Percentiles rank a stretch among this genome's conserved stretches.
phyloP scores from a whole-genome alignment of 208 protist genomes.

The Wallacemonas collosoma region DNA sequence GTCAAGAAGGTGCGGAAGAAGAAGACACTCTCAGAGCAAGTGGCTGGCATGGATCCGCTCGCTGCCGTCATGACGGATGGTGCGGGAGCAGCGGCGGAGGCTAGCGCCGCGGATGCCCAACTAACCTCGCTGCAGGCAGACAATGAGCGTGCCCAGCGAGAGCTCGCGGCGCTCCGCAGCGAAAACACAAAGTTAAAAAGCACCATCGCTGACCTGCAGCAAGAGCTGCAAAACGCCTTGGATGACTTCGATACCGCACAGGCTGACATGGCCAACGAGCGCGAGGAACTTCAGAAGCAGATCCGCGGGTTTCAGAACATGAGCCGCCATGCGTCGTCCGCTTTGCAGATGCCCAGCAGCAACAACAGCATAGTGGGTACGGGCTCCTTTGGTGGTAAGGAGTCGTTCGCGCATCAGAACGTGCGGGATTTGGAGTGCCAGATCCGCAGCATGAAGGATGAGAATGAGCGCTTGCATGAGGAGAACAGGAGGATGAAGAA shows the following conservation, averaged over 20 bases:
- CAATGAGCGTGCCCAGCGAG: conserved; percentile 21
- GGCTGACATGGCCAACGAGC: conserved; percentile 38
- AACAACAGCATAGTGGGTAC: conserved; percentile 16
- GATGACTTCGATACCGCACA: conserved; percentile 42
- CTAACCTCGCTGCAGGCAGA: not conserved
- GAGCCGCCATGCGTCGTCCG: not conserved
- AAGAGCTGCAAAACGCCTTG: conserved; percentile 42
- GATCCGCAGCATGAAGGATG: conserved; percentile 36
- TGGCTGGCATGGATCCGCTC: conserved; percentile 29
- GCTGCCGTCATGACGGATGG: conserved; percentile 10
- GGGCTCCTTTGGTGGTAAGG: conserved; percentile 14
- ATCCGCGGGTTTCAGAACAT: conserved; percentile 30
- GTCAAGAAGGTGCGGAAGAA: conserved; percentile 59
- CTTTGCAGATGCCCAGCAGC: conserved; percentile 10
- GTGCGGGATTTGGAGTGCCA: conserved; percentile 42
- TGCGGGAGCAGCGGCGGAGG: not conserved
- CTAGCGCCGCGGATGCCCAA: conserved; percentile 12
- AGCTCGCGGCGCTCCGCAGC: conserved; percentile 40
- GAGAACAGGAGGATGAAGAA: conserved; percentile 35
- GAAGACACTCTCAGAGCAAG: conserved; percentile 49
- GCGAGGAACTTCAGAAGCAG: conserved; percentile 34
- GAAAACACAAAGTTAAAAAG: conserved; percentile 66
- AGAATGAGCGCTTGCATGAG: conserved; percentile 40
- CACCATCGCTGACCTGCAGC: conserved; percentile 42
- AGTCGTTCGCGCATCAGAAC: conserved; percentile 14